Percentiles rank a stretch among this genome's conserved stretches.
These are phyloP conservation scores for Phytophthora citricola DNA, from an alignment of 352 stramenopile species.

Conservation along the genomic window DNA sequence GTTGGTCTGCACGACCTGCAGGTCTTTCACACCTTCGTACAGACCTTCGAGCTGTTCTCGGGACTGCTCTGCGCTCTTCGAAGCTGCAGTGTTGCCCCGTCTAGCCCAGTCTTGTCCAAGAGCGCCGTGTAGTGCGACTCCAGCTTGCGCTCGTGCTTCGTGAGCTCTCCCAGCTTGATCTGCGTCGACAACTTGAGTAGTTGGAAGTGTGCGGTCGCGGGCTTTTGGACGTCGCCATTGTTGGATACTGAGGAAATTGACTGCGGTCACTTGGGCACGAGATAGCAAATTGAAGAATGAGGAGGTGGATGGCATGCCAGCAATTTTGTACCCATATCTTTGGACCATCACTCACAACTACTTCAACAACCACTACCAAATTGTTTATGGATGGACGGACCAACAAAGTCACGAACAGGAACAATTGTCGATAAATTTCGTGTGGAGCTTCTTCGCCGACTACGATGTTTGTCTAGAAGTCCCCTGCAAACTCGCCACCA, in stretches of 20 bases:
- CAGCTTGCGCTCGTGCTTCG: slow-evolving; percentile 51
- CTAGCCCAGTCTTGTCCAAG: slow-evolving; percentile 18
- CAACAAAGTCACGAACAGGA: neutral
- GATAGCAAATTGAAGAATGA: slow-evolving; percentile 12
- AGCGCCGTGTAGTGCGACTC: slow-evolving; percentile 45
- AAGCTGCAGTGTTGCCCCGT: neutral
- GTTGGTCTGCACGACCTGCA: slow-evolving; percentile 52
- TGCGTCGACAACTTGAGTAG: slow-evolving; percentile 55
- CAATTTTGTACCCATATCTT: neutral
- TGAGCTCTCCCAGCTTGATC: slow-evolving; percentile 58
- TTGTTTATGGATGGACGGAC: too few relatives aligned
- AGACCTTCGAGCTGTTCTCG: slow-evolving; percentile 39
- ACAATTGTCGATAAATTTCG: neutral
- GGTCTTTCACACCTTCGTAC: slow-evolving; percentile 49
- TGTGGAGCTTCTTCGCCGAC: neutral
- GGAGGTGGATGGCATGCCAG: neutral
- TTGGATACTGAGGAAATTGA: neutral
- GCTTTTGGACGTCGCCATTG: slow-evolving; percentile 22
- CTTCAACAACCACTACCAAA: neutral
- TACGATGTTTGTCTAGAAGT: slow-evolving; percentile 37
- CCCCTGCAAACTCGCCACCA: slow-evolving; percentile 41
- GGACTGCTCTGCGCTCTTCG: slow-evolving; percentile 5
- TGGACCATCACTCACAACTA: slow-evolving; percentile 15
- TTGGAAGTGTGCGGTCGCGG: slow-evolving; percentile 40
- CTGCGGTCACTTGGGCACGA: neutral